Conservation (phyloP, 768 basidiomycete genomes). For the Suillus bovinus region DNA sequence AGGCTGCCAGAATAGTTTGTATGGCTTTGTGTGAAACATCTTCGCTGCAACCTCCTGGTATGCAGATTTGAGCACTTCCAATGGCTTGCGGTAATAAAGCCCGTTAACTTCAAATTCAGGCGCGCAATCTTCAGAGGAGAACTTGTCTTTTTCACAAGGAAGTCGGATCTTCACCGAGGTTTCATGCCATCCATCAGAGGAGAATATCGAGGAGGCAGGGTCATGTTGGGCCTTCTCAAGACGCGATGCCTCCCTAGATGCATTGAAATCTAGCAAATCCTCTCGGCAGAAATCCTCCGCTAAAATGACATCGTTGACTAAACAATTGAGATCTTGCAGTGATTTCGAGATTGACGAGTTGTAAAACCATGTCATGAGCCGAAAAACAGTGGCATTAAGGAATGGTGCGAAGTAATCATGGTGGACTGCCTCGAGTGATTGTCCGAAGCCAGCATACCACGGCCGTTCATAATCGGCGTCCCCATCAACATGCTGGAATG, state of each 20-base stretch:
- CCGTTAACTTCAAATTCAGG: neutral
- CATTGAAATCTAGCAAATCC: constrained; percentile 11
- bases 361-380: constrained; percentile 9
- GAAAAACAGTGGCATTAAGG: neutral
- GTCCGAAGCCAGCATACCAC: neutral
- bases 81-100: constrained; percentile 1
- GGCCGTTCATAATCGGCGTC: neutral
- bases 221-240: neutral
- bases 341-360: constrained; percentile 6
- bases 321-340: neutral
- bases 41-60: neutral
- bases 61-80: neutral
- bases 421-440: neutral
- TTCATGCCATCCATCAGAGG: neutral
- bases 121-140: neutral
- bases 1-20: constrained; percentile 10
- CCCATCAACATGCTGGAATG: neutral
- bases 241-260: neutral
- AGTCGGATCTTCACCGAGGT: neutral
- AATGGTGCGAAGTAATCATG: neutral
- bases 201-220: neutral
- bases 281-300: constrained; percentile 6
- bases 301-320: constrained; percentile 6
- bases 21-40: neutral
- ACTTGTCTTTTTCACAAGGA: neutral